These are phyloP conservation scores for Dothistroma pini DNA, from an alignment of 2,329 filamentous ascomycete genomes.

Conservation along the genomic window DNA sequence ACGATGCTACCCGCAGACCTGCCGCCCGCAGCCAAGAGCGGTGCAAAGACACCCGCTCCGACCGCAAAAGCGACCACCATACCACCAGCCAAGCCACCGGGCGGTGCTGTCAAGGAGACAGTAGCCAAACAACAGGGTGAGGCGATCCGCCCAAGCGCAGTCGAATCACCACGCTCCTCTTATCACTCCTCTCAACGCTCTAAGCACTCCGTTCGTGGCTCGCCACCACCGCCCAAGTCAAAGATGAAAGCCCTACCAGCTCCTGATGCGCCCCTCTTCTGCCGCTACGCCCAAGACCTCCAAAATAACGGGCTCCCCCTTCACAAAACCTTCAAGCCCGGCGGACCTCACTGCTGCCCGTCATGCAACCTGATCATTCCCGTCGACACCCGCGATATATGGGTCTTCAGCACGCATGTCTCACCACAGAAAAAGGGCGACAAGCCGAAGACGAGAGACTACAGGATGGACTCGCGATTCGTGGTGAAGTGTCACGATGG, in stretches of 20 bases:
- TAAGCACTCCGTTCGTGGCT: conserved; percentile 6
- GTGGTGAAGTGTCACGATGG: conserved; percentile 25
- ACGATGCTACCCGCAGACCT: not conserved
- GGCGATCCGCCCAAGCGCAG: not conserved
- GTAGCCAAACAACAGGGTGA: not conserved
- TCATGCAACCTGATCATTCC: conserved; percentile 22
- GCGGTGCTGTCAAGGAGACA: not conserved
- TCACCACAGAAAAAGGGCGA: conserved; percentile 6
- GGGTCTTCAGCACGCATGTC: conserved; percentile 20
- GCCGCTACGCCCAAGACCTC: conserved; percentile 19
- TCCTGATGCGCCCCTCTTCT: conserved; percentile 14
- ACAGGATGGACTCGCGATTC: conserved; percentile 23
- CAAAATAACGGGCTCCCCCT: conserved; percentile 16
- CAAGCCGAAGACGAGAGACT: conserved; percentile 15
- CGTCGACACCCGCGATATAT: conserved; percentile 24
- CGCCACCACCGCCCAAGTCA: conserved; percentile 3
- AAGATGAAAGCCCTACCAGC: conserved; percentile 19
- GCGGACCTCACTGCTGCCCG: conserved; percentile 21
- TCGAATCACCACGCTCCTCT: not conserved
- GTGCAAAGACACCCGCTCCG: not conserved
- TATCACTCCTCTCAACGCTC: not conserved
- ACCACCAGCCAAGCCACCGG: not conserved
- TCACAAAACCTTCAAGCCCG: conserved; percentile 14
- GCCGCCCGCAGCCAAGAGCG: not conserved
- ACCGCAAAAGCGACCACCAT: not conserved